Percentiles rank a stretch among this genome's conserved stretches.
phyloP scores from a whole-genome alignment of 768 basidiomycete genomes.

The Floccularia luteovirens region DNA sequence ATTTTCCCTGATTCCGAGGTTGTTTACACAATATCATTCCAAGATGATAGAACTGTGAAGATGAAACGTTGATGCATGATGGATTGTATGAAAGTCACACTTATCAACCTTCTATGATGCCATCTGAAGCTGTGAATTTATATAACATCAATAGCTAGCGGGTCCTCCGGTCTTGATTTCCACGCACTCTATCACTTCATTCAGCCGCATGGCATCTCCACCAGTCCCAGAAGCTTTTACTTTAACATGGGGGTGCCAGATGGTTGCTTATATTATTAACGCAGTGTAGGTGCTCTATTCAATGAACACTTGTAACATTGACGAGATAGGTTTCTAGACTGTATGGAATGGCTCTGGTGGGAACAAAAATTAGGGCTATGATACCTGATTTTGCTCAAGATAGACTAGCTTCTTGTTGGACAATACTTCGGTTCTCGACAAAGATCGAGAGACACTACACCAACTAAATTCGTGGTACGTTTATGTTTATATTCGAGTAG shows the following conservation, averaged over 20 bases:
- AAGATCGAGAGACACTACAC: constrained; percentile 1
- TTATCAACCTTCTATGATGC: no score
- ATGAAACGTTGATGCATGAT: no score
- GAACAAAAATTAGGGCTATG: not conserved
- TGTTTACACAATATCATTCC: no score
- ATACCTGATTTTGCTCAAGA: not conserved
- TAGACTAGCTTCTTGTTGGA: constrained; percentile 4
- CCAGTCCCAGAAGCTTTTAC: constrained; percentile 4
- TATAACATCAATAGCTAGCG: no score
- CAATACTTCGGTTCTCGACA: constrained; percentile 8
- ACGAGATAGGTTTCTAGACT: no score
- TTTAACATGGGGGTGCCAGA: constrained; percentile 8
- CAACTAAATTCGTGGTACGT: constrained; percentile 5
- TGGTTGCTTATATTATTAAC: constrained; percentile 8
- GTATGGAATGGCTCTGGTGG: not conserved
- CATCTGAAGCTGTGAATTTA: no score
- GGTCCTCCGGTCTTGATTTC: no score
- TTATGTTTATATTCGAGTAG: not conserved
- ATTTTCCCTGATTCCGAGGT: no score
- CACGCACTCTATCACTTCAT: not conserved
- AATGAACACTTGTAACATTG: not conserved
- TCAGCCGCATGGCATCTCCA: not conserved
- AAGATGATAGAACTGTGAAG: no score
- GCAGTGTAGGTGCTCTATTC: constrained; percentile 1
- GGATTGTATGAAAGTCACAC: no score